phyloP scores from a whole-genome alignment of 2,329 filamentous ascomycete genomes.

The Lasiodiplodia gonubiensis region DNA sequence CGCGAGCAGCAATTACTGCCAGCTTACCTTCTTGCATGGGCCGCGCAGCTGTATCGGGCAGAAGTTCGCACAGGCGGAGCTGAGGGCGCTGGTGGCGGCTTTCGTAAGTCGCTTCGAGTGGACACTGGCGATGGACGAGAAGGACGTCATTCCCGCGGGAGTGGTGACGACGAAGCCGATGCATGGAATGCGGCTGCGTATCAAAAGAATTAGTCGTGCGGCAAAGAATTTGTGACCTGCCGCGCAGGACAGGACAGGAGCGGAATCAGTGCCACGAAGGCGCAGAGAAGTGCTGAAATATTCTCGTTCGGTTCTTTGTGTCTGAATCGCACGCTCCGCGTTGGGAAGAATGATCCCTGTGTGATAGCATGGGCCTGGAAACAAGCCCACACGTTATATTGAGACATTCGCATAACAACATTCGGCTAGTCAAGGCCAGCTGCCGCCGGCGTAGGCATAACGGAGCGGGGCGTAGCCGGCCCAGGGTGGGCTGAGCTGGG shows the following conservation, averaged over 20 bases:
- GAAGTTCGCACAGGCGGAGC: constrained; percentile 45
- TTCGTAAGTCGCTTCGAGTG: constrained; percentile 44
- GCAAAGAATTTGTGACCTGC: no score
- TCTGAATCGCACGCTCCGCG: no score
- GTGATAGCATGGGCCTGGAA: no score
- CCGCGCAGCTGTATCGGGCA: constrained; percentile 49
- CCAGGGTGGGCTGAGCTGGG: neutral
- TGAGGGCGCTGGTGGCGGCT: constrained; percentile 45
- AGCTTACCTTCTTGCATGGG: constrained; percentile 53
- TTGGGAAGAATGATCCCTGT: no score
- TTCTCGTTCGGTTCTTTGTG: no score
- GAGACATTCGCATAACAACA: neutral
- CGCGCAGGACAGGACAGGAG: no score
- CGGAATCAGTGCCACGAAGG: no score
- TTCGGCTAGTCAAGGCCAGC: neutral
- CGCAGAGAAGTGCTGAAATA: no score
- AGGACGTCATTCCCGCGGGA: constrained; percentile 40
- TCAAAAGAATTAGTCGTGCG: constrained; percentile 32
- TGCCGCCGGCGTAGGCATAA: neutral
- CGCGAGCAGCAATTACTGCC: constrained; percentile 46
- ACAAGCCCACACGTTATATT: neutral
- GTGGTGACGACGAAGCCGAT: constrained; percentile 47
- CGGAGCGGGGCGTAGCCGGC: neutral
- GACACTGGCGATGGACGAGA: constrained; percentile 40
- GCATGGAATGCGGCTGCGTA: constrained; percentile 45